These are phyloP conservation scores for Thraustochytrium striatum DNA, from an alignment of 352 stramenopile species.

Conservation along the genomic window DNA sequence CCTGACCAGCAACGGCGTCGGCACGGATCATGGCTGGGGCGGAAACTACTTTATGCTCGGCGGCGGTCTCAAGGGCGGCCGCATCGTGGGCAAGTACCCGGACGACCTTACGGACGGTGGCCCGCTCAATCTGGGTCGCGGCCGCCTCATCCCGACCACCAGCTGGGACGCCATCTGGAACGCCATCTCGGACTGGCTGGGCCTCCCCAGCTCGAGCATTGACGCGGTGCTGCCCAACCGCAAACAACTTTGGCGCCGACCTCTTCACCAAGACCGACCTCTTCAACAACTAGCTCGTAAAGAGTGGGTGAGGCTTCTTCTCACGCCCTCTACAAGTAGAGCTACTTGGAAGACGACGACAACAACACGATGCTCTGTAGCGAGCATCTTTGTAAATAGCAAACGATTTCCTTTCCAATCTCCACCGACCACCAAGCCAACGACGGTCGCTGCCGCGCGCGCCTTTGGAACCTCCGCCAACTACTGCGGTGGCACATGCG, in stretches of 20 bases:
- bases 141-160: slow-evolving; percentile 60
- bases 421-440: too few species aligned
- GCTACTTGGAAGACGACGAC: too few species aligned
- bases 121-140: slow-evolving; percentile 53
- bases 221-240: neutral
- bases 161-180: slow-evolving; percentile 60
- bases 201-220: slow-evolving; percentile 40
- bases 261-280: neutral
- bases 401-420: too few species aligned
- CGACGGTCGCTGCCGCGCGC: too few species aligned
- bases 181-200: slow-evolving; percentile 58
- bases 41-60: slow-evolving; percentile 53
- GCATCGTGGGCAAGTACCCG: slow-evolving; percentile 61
- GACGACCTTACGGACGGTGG: slow-evolving; percentile 58
- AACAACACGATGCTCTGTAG: too few species aligned
- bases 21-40: slow-evolving; percentile 60
- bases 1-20: slow-evolving; percentile 57
- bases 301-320: too few species aligned
- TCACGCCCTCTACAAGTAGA: too few species aligned
- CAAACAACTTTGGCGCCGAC: neutral
- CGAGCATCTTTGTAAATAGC: too few species aligned
- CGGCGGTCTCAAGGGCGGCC: slow-evolving; percentile 58
- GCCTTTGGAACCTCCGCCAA: too few species aligned
- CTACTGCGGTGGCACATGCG: too few species aligned
- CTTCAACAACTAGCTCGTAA: too few species aligned